Evolutionary conservation across 208 protist species (phyloP), one percentile per base, ranked within the genome.

Genomic region (Trypanosoma cruzi): DNA sequence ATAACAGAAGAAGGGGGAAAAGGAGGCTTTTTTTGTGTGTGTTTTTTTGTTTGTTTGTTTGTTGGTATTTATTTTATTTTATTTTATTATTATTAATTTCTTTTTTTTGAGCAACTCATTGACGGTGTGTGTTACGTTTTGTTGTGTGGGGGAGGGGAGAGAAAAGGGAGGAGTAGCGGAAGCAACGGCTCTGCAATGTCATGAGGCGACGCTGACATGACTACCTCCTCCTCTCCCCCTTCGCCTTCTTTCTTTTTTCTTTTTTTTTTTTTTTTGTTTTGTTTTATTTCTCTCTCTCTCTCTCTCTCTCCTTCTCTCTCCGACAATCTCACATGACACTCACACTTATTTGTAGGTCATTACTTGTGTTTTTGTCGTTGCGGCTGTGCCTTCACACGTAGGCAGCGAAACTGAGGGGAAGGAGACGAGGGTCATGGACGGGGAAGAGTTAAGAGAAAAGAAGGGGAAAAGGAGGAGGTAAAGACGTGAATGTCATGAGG

Each of bases 1-100:
- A 40, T 13, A 40, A 10, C 36, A 40, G 36, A 40, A 10, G 36
- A 10, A 10, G 36, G 10, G 36, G 22, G 56, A 13, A 49, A 56
- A 18, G 26, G n/a, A 5, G 16, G 22, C 60, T 24, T 64, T 59
- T 42, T 31, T 26, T 32, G 63, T 40, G n/a, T 68, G 10, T 52
- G n/a, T 65, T 32, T 61, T 66, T 65, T 37, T 58, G 54, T 67
- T 46, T 71, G 32, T 56, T 68, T 64, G 11, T 50, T 54, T 49
- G 5, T n/a, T 44, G 54, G 20, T 26, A 10, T 59, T 59, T 36
- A 53, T 8, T 14, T 26, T 5, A 8, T 20, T 59, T 18, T 26
- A 37, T 26, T 36, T 59, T 59, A 59, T n/a, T n/a, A 28, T 40
- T 37, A 31, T 40, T 53, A 24, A 6, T 7, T 53, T 53, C 37